These are phyloP conservation scores for Zea luxurians DNA, from an alignment of 176 grass and related monocot species.

Conservation along the genomic window DNA sequence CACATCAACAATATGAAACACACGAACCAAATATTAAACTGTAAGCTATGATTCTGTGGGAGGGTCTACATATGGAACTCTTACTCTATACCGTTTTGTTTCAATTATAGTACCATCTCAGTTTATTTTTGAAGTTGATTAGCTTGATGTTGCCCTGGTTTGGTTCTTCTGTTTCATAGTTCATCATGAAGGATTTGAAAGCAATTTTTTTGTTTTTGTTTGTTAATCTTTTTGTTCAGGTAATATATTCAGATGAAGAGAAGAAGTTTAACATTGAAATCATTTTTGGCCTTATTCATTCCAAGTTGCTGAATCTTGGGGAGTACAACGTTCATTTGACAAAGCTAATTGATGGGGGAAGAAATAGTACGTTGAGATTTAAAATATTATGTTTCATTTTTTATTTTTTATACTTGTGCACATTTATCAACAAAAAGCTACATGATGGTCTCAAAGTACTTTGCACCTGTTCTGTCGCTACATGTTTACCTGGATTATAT, in stretches of 20 bases:
- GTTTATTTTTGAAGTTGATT: constrained; percentile 19
- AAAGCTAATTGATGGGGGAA: constrained; percentile 83
- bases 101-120: background rate
- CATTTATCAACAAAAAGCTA: background rate
- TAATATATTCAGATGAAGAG: constrained; percentile 78
- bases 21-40: background rate
- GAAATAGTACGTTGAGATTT: constrained; percentile 66
- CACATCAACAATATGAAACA: background rate
- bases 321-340: constrained; percentile 85
- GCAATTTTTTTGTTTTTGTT: background rate
- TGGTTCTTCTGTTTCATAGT: background rate
- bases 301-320: constrained; percentile 73
- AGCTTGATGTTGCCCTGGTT: background rate
- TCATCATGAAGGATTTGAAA: background rate
- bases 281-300: constrained; percentile 70
- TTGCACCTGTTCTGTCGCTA: background rate
- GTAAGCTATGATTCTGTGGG: background rate
- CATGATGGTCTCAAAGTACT: background rate
- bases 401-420: background rate
- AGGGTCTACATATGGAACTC: background rate
- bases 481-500: background rate
- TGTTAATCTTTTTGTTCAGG: constrained; percentile 43
- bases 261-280: constrained; percentile 83
- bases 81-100: background rate
- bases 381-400: background rate